phyloP scores from a whole-genome alignment of 176 grass and related monocot species.

The Eragrostis nindensis region DNA sequence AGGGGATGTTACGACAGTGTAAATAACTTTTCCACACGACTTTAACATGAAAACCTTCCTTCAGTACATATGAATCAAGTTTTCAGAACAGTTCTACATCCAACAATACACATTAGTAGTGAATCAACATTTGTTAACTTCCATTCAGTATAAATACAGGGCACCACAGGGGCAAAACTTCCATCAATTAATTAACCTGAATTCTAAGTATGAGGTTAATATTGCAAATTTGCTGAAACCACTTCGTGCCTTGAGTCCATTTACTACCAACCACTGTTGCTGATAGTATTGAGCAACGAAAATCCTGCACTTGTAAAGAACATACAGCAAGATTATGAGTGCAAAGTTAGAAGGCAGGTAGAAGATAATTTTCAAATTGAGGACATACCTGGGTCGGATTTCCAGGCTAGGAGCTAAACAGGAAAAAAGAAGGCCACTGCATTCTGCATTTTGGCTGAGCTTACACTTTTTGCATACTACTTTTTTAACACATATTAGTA shows the following conservation, averaged over 20 bases:
- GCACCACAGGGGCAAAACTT: neutral
- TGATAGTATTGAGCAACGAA: neutral
- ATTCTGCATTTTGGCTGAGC: neutral
- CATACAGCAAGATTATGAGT: neutral
- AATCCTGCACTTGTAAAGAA: neutral
- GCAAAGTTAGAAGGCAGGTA: neutral
- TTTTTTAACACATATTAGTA: neutral
- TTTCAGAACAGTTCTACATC: neutral
- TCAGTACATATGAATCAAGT: neutral
- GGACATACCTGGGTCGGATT: neutral
- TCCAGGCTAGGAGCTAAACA: neutral
- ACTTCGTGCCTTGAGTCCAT: neutral
- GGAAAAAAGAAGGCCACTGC: neutral
- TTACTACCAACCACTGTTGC: neutral
- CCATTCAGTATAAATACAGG: neutral
- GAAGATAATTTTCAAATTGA: neutral
- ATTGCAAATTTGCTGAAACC: neutral
- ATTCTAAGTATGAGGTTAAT: neutral
- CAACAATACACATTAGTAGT: neutral
- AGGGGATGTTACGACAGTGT: no score
- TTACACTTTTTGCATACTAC: neutral
- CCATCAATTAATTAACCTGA: neutral
- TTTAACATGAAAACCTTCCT: neutral
- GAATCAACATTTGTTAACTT: neutral
- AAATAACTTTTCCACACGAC: no score